Conservation (phyloP, 805 yeast species). For the Yarrowia hollandica region DNA sequence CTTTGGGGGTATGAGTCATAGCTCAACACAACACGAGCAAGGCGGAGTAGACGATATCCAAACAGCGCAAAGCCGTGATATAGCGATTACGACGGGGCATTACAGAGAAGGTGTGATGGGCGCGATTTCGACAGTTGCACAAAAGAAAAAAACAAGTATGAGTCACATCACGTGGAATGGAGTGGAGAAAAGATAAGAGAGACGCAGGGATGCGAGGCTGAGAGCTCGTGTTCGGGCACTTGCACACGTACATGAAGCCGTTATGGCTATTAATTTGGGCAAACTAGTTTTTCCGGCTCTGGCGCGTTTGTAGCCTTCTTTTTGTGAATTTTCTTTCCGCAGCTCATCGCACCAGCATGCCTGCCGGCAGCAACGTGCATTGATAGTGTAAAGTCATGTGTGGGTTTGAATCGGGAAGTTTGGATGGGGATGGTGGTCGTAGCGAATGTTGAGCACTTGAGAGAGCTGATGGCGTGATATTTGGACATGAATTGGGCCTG, state of each 20-base stretch:
- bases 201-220: slow-evolving; percentile 3
- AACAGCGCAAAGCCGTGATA: not conserved
- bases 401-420: too few species aligned
- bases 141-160: not conserved
- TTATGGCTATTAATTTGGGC: not conserved
- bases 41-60: too few species aligned
- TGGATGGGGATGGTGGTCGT: too few species aligned
- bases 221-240: too few species aligned
- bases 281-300: not conserved
- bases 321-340: slow-evolving; percentile 4
- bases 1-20: slow-evolving; percentile 21
- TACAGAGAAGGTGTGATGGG: too few species aligned
- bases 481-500: too few species aligned
- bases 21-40: too few species aligned
- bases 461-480: too few species aligned
- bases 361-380: too few species aligned
- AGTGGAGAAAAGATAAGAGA: not conserved
- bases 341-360: slow-evolving; percentile 18
- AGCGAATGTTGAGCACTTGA: too few species aligned
- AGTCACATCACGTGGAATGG: slow-evolving; percentile 7
- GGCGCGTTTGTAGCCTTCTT: not conserved
- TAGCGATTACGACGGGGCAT: too few species aligned
- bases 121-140: too few species aligned
- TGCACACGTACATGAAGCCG: not conserved
- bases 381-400: not conserved